A percentile compares a stretch with the other conserved stretches of the same genome.
phyloP scores from a whole-genome alignment of 805 yeast genomes.

The Schwanniomyces polymorphus region DNA sequence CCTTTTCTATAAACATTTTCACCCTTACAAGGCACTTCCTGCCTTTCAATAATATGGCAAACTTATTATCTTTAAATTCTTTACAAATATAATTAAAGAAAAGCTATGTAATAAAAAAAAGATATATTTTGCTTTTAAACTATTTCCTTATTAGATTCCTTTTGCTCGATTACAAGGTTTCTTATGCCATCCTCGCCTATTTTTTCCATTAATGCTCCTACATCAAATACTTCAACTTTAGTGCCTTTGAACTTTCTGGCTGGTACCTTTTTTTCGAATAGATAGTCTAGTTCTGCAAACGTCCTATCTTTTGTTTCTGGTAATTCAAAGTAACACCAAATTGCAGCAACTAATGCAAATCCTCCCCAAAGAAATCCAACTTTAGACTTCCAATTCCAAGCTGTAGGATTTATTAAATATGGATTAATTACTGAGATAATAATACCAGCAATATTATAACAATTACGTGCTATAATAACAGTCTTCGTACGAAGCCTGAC shows the following conservation, averaged over 20 bases:
- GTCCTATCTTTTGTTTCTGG: slow-evolving; percentile 43
- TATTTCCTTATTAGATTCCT: too few relatives aligned
- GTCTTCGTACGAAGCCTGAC: slow-evolving; percentile 40
- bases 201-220: slow-evolving; percentile 27
- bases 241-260: slow-evolving; percentile 23
- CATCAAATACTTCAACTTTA: slow-evolving; percentile 32
- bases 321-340: too few relatives aligned
- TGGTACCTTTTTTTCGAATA: slow-evolving; percentile 24
- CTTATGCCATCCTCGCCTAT: slow-evolving; percentile 26
- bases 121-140: too few relatives aligned
- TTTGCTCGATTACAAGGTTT: too few relatives aligned
- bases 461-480: slow-evolving; percentile 33
- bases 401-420: slow-evolving; percentile 49
- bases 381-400: slow-evolving; percentile 50
- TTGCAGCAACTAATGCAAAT: slow-evolving; percentile 14
- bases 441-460: slow-evolving; percentile 27
- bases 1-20: too few relatives aligned
- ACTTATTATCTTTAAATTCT: too few relatives aligned
- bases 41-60: too few relatives aligned
- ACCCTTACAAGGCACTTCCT: too few relatives aligned
- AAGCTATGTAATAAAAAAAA: too few relatives aligned
- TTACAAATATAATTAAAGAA: too few relatives aligned
- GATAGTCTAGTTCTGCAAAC: slow-evolving; percentile 32
- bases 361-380: slow-evolving; percentile 51
- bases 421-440: slow-evolving; percentile 42